Evolutionary conservation across 805 yeast genomes (phyloP).

Genomic region (Candida berthetii): DNA sequence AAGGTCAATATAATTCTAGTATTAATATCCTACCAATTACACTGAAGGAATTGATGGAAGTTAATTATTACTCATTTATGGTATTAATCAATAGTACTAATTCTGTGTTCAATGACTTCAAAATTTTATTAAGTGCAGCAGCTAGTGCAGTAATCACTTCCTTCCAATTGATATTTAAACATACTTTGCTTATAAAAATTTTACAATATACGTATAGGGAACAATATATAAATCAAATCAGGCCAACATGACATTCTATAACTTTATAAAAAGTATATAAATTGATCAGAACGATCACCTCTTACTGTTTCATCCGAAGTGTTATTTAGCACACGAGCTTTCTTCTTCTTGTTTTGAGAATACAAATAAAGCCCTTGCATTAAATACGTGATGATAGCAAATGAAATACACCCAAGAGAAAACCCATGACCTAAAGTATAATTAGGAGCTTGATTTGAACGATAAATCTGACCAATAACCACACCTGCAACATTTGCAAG

Average conservation of each 20-base stretch:
- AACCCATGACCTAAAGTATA: no score
- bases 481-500: conserved; percentile 31
- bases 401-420: not conserved
- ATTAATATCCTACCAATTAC: no score
- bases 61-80: no score
- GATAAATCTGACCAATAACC: conserved; percentile 30
- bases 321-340: not conserved
- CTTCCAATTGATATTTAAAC: no score
- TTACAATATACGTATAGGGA: not conserved
- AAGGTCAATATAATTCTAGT: no score
- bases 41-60: no score
- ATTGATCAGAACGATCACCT: not conserved
- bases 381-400: not conserved
- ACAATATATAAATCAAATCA: no score
- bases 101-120: not conserved
- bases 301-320: not conserved
- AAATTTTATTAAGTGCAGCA: not conserved
- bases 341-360: not conserved
- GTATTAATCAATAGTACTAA: no score
- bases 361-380: not conserved
- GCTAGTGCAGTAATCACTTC: not conserved
- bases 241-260: no score
- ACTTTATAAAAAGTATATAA: no score
- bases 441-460: conserved; percentile 30
- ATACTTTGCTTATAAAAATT: not conserved